Evolutionary conservation across 2,329 filamentous ascomycete species (phyloP).

Genomic region (Biscogniauxia mediterranea): DNA sequence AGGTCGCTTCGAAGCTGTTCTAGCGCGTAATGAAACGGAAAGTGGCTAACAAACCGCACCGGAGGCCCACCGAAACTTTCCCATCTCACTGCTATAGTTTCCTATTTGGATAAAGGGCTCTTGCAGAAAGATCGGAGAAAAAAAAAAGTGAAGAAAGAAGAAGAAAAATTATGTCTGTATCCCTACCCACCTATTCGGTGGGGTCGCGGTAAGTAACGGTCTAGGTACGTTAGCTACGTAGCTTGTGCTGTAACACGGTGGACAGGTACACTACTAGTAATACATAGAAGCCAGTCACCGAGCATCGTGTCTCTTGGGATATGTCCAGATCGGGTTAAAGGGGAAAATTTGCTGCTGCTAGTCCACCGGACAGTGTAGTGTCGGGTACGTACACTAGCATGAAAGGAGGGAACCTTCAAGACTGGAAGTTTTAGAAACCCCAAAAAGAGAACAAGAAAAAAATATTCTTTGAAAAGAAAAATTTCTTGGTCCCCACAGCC

Average conservation of each 20-base stretch:
- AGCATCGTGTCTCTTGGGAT: neutral
- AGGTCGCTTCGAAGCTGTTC: neutral
- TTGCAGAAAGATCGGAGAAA: neutral
- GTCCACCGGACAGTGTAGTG: too few species aligned
- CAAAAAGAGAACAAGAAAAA: neutral
- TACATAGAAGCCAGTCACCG: constrained; percentile 5
- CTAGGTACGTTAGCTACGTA: neutral
- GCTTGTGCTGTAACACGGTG: neutral
- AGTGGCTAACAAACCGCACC: neutral
- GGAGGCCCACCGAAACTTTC: neutral
- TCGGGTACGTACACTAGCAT: neutral
- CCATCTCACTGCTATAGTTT: neutral
- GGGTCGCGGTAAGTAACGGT: constrained; percentile 27
- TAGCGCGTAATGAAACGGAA: neutral
- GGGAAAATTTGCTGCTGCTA: neutral
- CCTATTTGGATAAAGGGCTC: neutral
- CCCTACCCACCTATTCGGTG: constrained; percentile 10
- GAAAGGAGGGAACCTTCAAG: too few species aligned
- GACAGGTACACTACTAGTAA: neutral
- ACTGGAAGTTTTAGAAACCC: too few species aligned
- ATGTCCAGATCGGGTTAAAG: neutral
- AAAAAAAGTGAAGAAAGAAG: constrained; percentile 4
- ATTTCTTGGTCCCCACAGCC: neutral
- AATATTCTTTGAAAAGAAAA: neutral
- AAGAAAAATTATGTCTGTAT: neutral